Evolutionary conservation across 371 early-diverging fungal genomes (phyloP).

Genomic region (Actinomortierella wolfii): DNA sequence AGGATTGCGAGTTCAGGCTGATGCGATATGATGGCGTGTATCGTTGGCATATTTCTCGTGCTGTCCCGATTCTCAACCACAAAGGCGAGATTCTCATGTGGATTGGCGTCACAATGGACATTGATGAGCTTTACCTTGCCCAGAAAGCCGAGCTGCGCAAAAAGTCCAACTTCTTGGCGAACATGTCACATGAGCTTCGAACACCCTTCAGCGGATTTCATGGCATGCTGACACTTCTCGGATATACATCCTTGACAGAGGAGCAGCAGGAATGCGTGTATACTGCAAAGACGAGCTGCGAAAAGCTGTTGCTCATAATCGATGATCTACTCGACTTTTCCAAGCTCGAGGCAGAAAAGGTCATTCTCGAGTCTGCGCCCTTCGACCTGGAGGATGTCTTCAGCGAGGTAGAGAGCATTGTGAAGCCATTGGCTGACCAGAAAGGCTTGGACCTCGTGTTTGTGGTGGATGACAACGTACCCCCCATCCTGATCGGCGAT

Average conservation of each 20-base stretch:
- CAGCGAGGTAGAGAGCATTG: conserved; percentile 59
- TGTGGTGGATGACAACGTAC: conserved; percentile 53
- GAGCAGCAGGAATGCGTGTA: conserved; percentile 63
- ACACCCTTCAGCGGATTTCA: conserved; percentile 67
- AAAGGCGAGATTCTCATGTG: conserved; percentile 36
- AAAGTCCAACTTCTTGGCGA: conserved; percentile 43
- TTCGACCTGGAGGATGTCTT: conserved; percentile 53
- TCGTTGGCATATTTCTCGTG: conserved; percentile 43
- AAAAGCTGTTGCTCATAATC: conserved; percentile 56
- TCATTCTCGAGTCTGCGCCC: conserved; percentile 45
- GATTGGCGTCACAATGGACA: conserved; percentile 44
- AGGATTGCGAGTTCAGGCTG: conserved; percentile 41
- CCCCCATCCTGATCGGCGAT: conserved; percentile 51
- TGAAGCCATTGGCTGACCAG: conserved; percentile 54
- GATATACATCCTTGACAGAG: conserved; percentile 59
- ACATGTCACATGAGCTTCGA: conserved; percentile 45
- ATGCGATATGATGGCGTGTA: conserved; percentile 45
- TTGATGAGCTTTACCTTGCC: conserved; percentile 37
- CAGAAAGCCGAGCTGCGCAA: conserved; percentile 45
- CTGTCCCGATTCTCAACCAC: conserved; percentile 34
- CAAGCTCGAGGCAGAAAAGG: conserved; percentile 59
- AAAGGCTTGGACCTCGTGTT: conserved; percentile 59
- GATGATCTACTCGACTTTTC: conserved; percentile 63
- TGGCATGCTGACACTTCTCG: conserved; percentile 63
- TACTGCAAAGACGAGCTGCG: conserved; percentile 65